phyloP scores from a whole-genome alignment of 2,329 filamentous ascomycete species.

The Colletotrichum lindemuthianum region DNA sequence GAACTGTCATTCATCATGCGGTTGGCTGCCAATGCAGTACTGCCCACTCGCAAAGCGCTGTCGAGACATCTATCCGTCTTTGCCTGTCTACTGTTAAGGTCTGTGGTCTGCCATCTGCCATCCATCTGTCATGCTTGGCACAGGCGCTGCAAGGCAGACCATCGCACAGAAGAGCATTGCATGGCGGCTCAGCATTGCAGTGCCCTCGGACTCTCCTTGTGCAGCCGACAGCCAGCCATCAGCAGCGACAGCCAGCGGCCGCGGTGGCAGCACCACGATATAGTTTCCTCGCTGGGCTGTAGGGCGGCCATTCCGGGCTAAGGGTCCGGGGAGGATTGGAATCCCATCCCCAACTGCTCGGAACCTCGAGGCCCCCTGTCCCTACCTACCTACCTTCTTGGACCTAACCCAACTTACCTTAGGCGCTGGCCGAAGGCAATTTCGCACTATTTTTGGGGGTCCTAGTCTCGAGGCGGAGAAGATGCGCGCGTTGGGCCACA shows the following conservation, averaged over 20 bases:
- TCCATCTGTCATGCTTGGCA: slow-evolving; percentile 19
- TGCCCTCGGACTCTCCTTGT: slow-evolving; percentile 11
- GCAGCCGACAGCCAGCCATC: neutral
- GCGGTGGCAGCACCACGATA: neutral
- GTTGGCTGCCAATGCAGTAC: too few relatives aligned
- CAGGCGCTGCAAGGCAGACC: slow-evolving; percentile 18
- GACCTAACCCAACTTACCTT: neutral
- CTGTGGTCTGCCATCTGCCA: slow-evolving; percentile 1
- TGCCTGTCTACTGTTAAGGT: too few relatives aligned
- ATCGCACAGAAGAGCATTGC: neutral
- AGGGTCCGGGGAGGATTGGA: slow-evolving; percentile 27
- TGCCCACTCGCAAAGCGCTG: neutral
- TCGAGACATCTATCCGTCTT: neutral
- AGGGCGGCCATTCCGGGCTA: slow-evolving; percentile 31
- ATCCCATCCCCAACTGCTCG: slow-evolving; percentile 28
- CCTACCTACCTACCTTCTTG: neutral
- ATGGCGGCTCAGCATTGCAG: slow-evolving; percentile 14
- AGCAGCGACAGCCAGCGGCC: neutral
- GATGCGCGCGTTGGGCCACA: neutral
- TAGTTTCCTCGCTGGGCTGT: slow-evolving; percentile 16
- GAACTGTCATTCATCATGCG: too few relatives aligned
- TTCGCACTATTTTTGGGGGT: slow-evolving; percentile 30
- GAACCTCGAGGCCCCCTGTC: slow-evolving; percentile 25
- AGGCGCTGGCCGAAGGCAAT: slow-evolving; percentile 20
- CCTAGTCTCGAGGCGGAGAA: slow-evolving; percentile 9